Conservation (phyloP, 148 eudicot genomes). For the Hydrangea macrophylla region DNA sequence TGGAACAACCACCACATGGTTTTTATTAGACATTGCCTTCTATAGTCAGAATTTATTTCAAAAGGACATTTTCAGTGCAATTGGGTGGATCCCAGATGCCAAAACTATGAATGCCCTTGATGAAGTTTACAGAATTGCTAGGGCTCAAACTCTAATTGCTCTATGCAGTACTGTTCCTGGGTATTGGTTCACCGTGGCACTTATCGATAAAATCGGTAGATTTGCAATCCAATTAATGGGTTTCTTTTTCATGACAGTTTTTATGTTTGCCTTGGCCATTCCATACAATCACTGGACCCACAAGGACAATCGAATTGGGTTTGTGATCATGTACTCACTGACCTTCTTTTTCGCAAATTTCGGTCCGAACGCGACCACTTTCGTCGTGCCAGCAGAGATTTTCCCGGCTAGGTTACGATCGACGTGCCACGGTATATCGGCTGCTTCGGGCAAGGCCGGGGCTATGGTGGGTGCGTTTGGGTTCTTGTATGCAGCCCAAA, state of each 20-base stretch:
- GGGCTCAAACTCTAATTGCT: slow-evolving; percentile 79
- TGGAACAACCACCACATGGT: slow-evolving; percentile 70
- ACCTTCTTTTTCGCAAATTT: slow-evolving; percentile 90
- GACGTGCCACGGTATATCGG: slow-evolving; percentile 85
- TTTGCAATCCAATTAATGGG: slow-evolving; percentile 74
- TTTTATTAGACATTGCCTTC: slow-evolving; percentile 71
- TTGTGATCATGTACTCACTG: slow-evolving; percentile 60
- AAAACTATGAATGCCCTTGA: slow-evolving; percentile 59
- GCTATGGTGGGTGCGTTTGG: slow-evolving; percentile 83
- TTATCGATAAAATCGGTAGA: slow-evolving; percentile 64
- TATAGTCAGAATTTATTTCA: slow-evolving; percentile 84
- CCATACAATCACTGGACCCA: slow-evolving; percentile 70
- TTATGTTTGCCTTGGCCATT: slow-evolving; percentile 75
- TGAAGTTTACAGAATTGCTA: slow-evolving; percentile 60
- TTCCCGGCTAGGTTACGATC: slow-evolving; percentile 84
- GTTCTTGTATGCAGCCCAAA: slow-evolving; percentile 67
- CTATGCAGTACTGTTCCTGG: slow-evolving; percentile 88
- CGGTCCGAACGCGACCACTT: slow-evolving; percentile 87
- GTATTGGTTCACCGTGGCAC: slow-evolving; percentile 74
- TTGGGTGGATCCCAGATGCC: slow-evolving; percentile 64
- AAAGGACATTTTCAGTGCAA: slow-evolving; percentile 67
- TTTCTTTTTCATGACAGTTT: slow-evolving; percentile 70
- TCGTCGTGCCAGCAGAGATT: slow-evolving; percentile 83
- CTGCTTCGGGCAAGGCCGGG: slow-evolving; percentile 85
- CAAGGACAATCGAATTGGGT: slow-evolving; percentile 56